A percentile compares a stretch with the other conserved stretches of the same genome.
Conservation (phyloP, 306 rosid species). For the Fagus crenata region DNA sequence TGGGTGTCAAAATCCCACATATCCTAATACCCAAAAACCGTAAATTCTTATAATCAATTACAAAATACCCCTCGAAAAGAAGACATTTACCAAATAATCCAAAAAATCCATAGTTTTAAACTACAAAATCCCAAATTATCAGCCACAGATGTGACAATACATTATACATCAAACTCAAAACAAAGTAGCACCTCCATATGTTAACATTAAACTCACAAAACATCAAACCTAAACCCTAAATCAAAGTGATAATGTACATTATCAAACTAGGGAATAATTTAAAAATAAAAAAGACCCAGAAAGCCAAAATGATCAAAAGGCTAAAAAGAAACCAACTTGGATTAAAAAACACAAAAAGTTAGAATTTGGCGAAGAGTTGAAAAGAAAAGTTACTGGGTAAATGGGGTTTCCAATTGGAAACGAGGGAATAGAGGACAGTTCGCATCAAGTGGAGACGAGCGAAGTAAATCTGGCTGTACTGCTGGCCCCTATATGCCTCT, state of each 20-base stretch:
- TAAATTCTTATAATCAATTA: background rate
- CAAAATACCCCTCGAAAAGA: background rate
- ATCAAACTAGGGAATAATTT: background rate
- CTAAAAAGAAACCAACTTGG: background rate
- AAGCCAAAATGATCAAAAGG: slow-evolving; percentile 3
- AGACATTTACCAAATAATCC: background rate
- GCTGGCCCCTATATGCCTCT: slow-evolving; percentile 76
- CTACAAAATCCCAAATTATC: background rate
- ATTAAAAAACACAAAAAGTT: background rate
- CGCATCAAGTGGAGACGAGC: slow-evolving; percentile 85
- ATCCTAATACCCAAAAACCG: background rate
- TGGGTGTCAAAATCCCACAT: background rate
- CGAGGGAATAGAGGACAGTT: slow-evolving; percentile 68
- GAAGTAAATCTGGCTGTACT: slow-evolving; percentile 87
- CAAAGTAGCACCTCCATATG: background rate
- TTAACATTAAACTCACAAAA: background rate
- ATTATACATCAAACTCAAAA: background rate
- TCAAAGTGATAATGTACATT: background rate
- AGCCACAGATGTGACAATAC: background rate
- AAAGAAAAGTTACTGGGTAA: slow-evolving; percentile 51
- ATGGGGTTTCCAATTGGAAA: slow-evolving; percentile 69
- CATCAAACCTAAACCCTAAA: slow-evolving; percentile 25
- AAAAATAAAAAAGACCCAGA: background rate
- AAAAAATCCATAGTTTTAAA: background rate
- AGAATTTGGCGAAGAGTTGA: background rate